Conservation (phyloP, 2,329 filamentous ascomycete species). For the Fusarium sp. region DNA sequence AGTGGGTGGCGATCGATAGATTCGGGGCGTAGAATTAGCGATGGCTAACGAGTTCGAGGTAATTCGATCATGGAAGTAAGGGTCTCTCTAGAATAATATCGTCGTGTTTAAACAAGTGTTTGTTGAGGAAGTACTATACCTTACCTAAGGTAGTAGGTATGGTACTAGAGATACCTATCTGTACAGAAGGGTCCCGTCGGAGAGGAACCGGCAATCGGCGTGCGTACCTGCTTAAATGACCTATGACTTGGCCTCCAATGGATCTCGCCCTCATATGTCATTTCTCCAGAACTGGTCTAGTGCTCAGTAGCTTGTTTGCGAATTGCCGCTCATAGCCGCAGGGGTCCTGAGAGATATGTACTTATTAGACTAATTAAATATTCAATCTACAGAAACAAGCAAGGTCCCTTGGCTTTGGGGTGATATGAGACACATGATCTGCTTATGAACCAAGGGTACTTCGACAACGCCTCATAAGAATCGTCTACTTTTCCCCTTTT, state of each 20-base stretch:
- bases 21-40: not conserved
- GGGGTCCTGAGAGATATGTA: not conserved
- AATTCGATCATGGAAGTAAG: conserved; percentile 26
- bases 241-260: conserved; percentile 20
- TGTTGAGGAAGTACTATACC: not conserved
- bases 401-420: not conserved
- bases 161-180: no score
- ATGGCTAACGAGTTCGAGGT: conserved; percentile 22
- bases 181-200: conserved; percentile 21
- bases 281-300: conserved; percentile 16
- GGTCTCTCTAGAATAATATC: not conserved
- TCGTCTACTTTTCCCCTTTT: not conserved
- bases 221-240: conserved; percentile 33
- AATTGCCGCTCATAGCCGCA: conserved; percentile 37
- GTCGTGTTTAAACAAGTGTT: not conserved
- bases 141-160: no score
- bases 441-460: not conserved
- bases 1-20: not conserved
- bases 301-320: not conserved
- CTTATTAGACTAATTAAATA: not conserved
- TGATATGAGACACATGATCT: not conserved
- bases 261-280: conserved; percentile 33
- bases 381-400: not conserved
- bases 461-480: not conserved
- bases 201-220: conserved; percentile 37